A percentile compares a stretch with the other conserved stretches of the same genome.
These are phyloP conservation scores for Plasmodium reichenowi DNA, from an alignment of 169 alveolate species.

Conservation along the genomic window DNA sequence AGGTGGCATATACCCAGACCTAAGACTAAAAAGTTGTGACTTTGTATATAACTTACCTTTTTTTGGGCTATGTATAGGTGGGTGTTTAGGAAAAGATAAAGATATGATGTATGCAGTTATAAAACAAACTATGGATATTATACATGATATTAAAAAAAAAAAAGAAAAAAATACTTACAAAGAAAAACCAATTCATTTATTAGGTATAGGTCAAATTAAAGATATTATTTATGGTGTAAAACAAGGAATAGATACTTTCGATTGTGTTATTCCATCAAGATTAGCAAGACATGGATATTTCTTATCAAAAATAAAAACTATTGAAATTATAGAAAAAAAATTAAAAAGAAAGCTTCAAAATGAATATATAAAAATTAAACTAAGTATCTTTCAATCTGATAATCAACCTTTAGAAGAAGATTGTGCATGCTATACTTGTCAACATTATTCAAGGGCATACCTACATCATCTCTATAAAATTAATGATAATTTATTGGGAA, in stretches of 20 bases:
- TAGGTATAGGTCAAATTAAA: constrained; percentile 99
- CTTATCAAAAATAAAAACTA: constrained; percentile 94
- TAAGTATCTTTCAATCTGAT: constrained; percentile 57
- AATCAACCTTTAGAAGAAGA: constrained; percentile 92
- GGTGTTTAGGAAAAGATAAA: constrained; percentile 88
- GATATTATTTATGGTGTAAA: constrained; percentile 96
- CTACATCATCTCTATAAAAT: constrained; percentile 67
- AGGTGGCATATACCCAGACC: constrained; percentile 96
- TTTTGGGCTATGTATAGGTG: constrained; percentile 99
- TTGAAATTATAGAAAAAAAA: constrained; percentile 23
- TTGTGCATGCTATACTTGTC: constrained; percentile 95
- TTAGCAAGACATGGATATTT: constrained; percentile 93
- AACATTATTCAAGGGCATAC: constrained; percentile 87
- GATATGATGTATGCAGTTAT: constrained; percentile 66
- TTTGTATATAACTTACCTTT: constrained; percentile 89
- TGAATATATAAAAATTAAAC: constrained; percentile 47
- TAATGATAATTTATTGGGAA: constrained; percentile 90
- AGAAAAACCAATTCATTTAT: constrained; percentile 94
- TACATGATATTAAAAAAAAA: not conserved
- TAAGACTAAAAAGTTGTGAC: constrained; percentile 84
- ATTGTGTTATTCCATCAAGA: constrained; percentile 99
- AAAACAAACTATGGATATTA: constrained; percentile 77
- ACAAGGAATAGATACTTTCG: constrained; percentile 99
- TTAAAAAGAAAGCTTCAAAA: constrained; percentile 9
- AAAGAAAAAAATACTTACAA: not conserved